Base-by-base conservation (phyloP, 805 yeast genomes). In the Ogataea thermomethanolica region DNA sequence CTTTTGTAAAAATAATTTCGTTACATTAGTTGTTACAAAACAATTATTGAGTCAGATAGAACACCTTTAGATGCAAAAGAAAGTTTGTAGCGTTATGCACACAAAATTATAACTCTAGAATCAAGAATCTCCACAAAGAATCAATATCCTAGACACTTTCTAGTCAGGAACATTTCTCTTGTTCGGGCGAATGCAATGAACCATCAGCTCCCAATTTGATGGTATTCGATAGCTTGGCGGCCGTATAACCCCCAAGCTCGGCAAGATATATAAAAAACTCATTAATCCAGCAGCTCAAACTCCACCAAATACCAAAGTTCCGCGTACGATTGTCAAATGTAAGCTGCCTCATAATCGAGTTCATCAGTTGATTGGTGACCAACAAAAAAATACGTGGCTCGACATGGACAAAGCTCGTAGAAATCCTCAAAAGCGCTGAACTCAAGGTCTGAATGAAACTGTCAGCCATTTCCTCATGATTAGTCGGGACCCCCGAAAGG, bases 241-340 rank as follows among this genome's bases (percentile, higher is more conserved):
- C 20, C 5, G 20, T 29, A 21, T 14, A 73, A 0, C 81, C 81
- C 4, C 82, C 81, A 11, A 78, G 59, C 53, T 82, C 88, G 20
- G 81, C 80, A 41, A 74, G 63, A 79, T 87, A 81, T 2, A 71
- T 71, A 45, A 82, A 65, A 71, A 77, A 83, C 53, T 84, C 91
- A 53, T 81, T 87, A 6, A 79, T 65, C 89, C 91, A 84, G 56
- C 88, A 79, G 41, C 84, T 67, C 3, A 82, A 67, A 31, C 77
- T 70, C 87, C 88, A 83, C 91, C 91, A 84, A 2, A 79, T 75
- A 8, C 79, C 79, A 55, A 84, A 81, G 2, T 81, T 73, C 30
- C 71, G 70, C 7, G 43, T 37, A 5, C 79, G 79, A 2, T 79
- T 79, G 17, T 66, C 67, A 41, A 77, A 62, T 25, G 83, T 74